A percentile compares a stretch with the other conserved stretches of the same genome.
Evolutionary conservation across 169 alveolate species (phyloP).

Genomic region (Babesia ovis): DNA sequence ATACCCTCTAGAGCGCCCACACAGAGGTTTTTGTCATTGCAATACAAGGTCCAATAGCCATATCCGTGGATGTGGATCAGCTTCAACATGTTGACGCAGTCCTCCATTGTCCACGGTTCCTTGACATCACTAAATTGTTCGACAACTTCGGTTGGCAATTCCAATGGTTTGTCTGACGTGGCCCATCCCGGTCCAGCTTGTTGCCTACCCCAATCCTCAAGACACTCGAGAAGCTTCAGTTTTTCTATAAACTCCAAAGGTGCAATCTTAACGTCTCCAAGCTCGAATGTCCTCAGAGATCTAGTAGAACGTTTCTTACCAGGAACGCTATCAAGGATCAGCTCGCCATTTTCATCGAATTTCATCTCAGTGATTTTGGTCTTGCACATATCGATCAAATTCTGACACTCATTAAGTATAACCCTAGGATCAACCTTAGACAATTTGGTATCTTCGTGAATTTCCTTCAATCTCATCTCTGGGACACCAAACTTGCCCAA

Average conservation of each 20-base stretch:
- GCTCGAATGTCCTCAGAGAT: conserved; percentile 42
- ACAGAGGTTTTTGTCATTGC: conserved; percentile 77
- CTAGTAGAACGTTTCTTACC: conserved; percentile 26
- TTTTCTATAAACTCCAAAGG: conserved; percentile 73
- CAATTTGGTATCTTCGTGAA: conserved; percentile 78
- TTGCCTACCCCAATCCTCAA: conserved; percentile 62
- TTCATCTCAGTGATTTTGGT: conserved; percentile 63
- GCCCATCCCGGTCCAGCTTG: conserved; percentile 67
- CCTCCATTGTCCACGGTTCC: conserved; percentile 77
- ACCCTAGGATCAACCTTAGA: conserved; percentile 77
- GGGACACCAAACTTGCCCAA: conserved; percentile 83
- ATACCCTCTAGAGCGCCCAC: conserved; percentile 71
- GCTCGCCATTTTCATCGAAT: conserved; percentile 52
- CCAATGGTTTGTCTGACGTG: conserved; percentile 30
- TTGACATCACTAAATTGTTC: conserved; percentile 70
- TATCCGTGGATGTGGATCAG: conserved; percentile 86
- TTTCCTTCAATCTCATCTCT: conserved; percentile 79
- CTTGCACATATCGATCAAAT: conserved; percentile 71
- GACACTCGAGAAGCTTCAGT: conserved; percentile 68
- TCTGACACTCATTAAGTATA: conserved; percentile 77
- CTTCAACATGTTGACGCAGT: conserved; percentile 80
- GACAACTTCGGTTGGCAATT: conserved; percentile 38
- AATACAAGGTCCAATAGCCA: conserved; percentile 85
- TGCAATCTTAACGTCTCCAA: conserved; percentile 71
- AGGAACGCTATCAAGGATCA: conserved; percentile 3